Evolutionary conservation across 805 yeast species (phyloP), one percentile per base, ranked within the genome.

Genomic region (Ogataea haglerorum): DNA sequence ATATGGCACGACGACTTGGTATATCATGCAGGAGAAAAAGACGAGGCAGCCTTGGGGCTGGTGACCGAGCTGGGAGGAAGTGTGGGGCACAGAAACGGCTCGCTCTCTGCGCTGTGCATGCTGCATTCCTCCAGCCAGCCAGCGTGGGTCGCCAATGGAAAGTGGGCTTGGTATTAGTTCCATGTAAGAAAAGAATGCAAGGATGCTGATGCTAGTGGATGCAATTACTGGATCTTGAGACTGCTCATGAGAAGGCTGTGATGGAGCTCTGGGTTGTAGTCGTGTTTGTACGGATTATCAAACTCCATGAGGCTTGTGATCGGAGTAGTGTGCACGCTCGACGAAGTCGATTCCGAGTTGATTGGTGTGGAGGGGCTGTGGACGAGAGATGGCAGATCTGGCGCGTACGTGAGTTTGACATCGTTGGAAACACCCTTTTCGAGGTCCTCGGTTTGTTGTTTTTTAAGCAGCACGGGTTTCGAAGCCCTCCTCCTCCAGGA

Each of bases 1-100:
- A 29, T 52, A 17, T 60, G 65, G 65, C 47, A 52, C 16, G 36
- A 45, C 30, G 64, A 59, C 35, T 34, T 58, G 25, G 10, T 43
- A 12, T 50, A 52, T 37, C 51, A 12, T 16, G 18, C 18, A 35
- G 43, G 32, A 14, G 17, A 14, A 30, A 42, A 10, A 17, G 34
- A 16, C 27, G 45, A 38, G 10, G 18, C 30, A 13, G 30, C 36
- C 30, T n/a, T 52, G 21, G 40, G 49, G 31, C 38, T 42, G 6
- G 39, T 40, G 10, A 32, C 43, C 10, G 36, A 45, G 8, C 31
- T 52, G 22, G 38, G 46, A 2, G 61, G 56, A 9, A 25, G 30
- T 6, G n/a, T 32, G 6, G 56, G 46, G 2, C 9, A 32, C 6
- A 40, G 35, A 12, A 56, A 57, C 43, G 36, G 39, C 8, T 53